phyloP scores from a whole-genome alignment of 352 stramenopile genomes.

The Achlya hypogyna region DNA sequence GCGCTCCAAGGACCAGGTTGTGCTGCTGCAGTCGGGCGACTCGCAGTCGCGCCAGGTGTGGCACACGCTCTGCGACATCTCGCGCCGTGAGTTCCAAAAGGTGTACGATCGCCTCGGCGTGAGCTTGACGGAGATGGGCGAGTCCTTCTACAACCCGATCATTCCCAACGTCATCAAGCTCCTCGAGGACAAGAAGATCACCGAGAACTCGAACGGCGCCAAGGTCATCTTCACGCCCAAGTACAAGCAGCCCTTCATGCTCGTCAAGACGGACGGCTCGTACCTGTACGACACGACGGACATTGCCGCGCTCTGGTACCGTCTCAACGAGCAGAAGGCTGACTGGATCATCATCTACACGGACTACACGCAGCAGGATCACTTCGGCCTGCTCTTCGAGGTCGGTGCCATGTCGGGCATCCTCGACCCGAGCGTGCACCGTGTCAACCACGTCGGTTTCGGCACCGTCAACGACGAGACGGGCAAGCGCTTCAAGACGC shows the following conservation, averaged over 20 bases:
- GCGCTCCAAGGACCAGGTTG: constrained; percentile 94
- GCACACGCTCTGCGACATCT: constrained; percentile 76
- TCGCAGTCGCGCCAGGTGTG: constrained; percentile 73
- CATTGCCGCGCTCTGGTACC: constrained; percentile 80
- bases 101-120: constrained; percentile 76
- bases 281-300: constrained; percentile 82
- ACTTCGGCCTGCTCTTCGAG: constrained; percentile 80
- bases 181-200: constrained; percentile 84
- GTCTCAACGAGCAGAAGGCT: constrained; percentile 71
- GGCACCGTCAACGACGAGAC: constrained; percentile 82
- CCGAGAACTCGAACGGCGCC: constrained; percentile 84
- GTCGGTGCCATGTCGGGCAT: constrained; percentile 68
- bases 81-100: constrained; percentile 77
- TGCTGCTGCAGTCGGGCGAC: constrained; percentile 94
- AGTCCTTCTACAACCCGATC: constrained; percentile 84
- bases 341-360: constrained; percentile 81
- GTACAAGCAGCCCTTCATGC: constrained; percentile 84
- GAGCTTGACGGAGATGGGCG: constrained; percentile 65
- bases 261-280: constrained; percentile 78
- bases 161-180: constrained; percentile 79
- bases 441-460: constrained; percentile 76
- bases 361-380: constrained; percentile 82
- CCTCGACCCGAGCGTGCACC: constrained; percentile 73
- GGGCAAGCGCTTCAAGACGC: constrained; percentile 96
- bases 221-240: constrained; percentile 87